Evolutionary conservation across 129 eudicot genomes (phyloP).

Genomic region (Saposhnikovia divaricata): DNA sequence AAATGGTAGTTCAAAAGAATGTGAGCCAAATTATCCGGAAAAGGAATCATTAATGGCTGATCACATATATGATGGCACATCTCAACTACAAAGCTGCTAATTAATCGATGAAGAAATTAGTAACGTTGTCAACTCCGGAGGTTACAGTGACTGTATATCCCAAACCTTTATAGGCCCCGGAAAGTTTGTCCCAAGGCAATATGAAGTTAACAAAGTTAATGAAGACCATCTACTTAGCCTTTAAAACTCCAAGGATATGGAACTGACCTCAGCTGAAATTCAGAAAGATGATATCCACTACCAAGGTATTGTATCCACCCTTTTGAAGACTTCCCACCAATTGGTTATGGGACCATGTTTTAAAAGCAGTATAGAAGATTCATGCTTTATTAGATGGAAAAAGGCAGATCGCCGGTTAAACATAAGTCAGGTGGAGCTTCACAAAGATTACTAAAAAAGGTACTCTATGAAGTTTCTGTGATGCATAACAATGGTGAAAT

Average conservation of each 20-base stretch:
- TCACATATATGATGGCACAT: constrained; percentile 17
- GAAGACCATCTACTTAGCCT: constrained; percentile 9
- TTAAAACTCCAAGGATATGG: constrained; percentile 16
- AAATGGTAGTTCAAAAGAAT: constrained; percentile 22
- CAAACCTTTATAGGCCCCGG: too few species aligned
- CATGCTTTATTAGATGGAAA: constrained; percentile 66
- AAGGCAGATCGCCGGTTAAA: neutral
- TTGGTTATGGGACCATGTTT: constrained; percentile 41
- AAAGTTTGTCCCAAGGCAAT: neutral
- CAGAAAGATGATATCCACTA: constrained; percentile 45
- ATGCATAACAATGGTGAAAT: constrained; percentile 23
- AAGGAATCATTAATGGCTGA: constrained; percentile 22
- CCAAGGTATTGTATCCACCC: constrained; percentile 43
- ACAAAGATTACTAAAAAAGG: constrained; percentile 52
- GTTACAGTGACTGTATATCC: constrained; percentile 36
- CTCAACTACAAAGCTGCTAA: constrained; percentile 48
- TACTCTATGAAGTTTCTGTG: constrained; percentile 15
- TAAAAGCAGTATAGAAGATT: constrained; percentile 23
- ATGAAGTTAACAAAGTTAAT: constrained; percentile 5
- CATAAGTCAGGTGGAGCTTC: constrained; percentile 3
- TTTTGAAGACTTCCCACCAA: constrained; percentile 48
- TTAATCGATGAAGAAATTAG: constrained; percentile 49
- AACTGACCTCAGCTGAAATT: constrained; percentile 6
- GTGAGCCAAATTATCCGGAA: constrained; percentile 15
- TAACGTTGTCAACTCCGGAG: constrained; percentile 30